Evolutionary conservation across 139 green algal species (phyloP).

Genomic region (Tetraselmis striata): DNA sequence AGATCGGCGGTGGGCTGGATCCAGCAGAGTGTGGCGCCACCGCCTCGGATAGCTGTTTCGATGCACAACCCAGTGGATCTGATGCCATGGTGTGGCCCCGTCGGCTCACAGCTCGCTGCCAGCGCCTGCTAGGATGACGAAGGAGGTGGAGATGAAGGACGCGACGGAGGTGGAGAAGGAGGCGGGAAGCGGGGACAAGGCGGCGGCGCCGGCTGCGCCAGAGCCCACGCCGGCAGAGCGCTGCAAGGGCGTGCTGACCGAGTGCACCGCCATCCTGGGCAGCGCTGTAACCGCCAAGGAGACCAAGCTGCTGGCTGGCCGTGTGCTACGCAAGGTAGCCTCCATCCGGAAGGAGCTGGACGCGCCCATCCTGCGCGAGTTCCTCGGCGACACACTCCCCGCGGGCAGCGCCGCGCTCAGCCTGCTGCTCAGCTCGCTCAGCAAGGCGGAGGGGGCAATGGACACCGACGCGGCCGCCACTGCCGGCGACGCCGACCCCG

Average conservation of each 20-base stretch:
- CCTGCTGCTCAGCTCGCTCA: slow-evolving; percentile 40
- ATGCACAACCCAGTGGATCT: no score
- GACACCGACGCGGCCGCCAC: slow-evolving; percentile 25
- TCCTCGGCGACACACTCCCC: slow-evolving; percentile 43
- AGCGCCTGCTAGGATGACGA: no score
- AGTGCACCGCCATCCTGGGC: slow-evolving; percentile 14
- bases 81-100: no score
- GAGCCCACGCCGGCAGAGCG: background rate
- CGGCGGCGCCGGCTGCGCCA: background rate
- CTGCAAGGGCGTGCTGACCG: slow-evolving; percentile 45
- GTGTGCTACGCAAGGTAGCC: slow-evolving; percentile 67
- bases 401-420: slow-evolving; percentile 14
- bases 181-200: background rate
- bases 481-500: background rate
- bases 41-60: no score
- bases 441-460: slow-evolving; percentile 35
- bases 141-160: slow-evolving; percentile 34
- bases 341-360: slow-evolving; percentile 53
- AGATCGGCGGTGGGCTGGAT: no score
- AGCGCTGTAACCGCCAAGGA: slow-evolving; percentile 76
- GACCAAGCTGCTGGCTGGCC: slow-evolving; percentile 56
- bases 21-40: no score
- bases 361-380: slow-evolving; percentile 34
- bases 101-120: no score
- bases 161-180: slow-evolving; percentile 6